A percentile compares a stretch with the other conserved stretches of the same genome.
Conservation (phyloP, 2,329 filamentous ascomycete species). For the Grosmannia penicillata region DNA sequence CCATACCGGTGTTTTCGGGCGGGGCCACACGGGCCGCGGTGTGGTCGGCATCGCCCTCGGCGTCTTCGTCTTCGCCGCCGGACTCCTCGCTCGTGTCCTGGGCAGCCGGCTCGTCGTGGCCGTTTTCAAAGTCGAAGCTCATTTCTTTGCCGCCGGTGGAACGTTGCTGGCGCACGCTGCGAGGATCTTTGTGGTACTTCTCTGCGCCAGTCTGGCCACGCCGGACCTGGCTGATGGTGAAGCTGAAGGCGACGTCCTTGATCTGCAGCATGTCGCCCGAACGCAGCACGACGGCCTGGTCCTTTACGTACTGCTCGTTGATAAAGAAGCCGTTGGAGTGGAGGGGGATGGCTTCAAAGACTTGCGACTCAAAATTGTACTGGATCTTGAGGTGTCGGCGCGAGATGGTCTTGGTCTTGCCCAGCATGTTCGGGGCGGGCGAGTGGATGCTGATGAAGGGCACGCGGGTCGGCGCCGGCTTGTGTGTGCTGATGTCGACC, state of each 20-base stretch:
- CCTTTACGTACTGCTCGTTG: conserved; percentile 43
- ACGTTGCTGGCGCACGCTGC: no score
- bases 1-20: conserved; percentile 17
- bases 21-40: conserved; percentile 7
- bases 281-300: conserved; percentile 39
- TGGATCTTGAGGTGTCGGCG: conserved; percentile 58
- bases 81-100: conserved; percentile 40
- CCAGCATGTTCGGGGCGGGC: conserved; percentile 43
- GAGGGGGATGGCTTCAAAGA: conserved; percentile 49
- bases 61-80: no score
- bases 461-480: conserved; percentile 45
- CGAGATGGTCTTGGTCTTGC: conserved; percentile 58
- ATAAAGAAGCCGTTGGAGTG: conserved; percentile 57
- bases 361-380: conserved; percentile 46
- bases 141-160: conserved; percentile 51
- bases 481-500: conserved; percentile 43
- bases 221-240: conserved; percentile 52
- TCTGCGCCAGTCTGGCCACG: conserved; percentile 38
- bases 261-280: conserved; percentile 57
- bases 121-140: conserved; percentile 59
- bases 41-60: conserved; percentile 17
- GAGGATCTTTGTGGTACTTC: no score
- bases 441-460: conserved; percentile 62
- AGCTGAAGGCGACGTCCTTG: conserved; percentile 53
- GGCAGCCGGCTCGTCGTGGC: conserved; percentile 37